Conservation (phyloP, 257 asterid species). For the Jaltomata sinuosa region DNA sequence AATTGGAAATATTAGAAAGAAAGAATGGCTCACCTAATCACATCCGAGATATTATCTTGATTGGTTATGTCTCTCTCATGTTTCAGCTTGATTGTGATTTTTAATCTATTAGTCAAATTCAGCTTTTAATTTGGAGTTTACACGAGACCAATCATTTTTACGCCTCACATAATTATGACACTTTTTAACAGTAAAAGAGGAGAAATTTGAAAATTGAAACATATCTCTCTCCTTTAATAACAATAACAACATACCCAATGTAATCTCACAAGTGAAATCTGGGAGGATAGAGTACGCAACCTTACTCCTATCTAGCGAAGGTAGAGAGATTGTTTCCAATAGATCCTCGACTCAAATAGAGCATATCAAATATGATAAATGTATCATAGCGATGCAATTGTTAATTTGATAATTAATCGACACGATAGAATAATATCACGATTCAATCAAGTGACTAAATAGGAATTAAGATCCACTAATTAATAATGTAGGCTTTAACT, state of each 20-base stretch:
- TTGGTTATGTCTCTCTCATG: not conserved
- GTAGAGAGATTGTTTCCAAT: not conserved
- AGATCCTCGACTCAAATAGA: not conserved
- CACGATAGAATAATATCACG: not conserved
- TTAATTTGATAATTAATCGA: not conserved
- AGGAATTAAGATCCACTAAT: no score
- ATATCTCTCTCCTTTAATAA: not conserved
- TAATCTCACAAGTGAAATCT: not conserved
- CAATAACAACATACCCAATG: accelerated
- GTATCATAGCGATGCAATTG: not conserved
- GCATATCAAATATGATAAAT: not conserved
- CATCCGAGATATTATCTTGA: not conserved
- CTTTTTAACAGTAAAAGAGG: not conserved
- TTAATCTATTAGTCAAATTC: not conserved
- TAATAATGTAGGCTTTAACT: no score
- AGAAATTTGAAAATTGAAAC: not conserved
- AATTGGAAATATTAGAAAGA: not conserved
- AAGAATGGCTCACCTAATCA: not conserved
- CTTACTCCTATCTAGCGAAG: not conserved
- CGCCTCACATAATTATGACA: not conserved
- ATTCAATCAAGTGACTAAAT: not conserved
- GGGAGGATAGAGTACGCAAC: not conserved
- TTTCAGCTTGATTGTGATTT: not conserved
- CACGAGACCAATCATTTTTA: no score
- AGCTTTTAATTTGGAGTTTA: no score